Evolutionary conservation across 495 filamentous ascomycete species (phyloP).

Genomic region (Pyronema domesticum): DNA sequence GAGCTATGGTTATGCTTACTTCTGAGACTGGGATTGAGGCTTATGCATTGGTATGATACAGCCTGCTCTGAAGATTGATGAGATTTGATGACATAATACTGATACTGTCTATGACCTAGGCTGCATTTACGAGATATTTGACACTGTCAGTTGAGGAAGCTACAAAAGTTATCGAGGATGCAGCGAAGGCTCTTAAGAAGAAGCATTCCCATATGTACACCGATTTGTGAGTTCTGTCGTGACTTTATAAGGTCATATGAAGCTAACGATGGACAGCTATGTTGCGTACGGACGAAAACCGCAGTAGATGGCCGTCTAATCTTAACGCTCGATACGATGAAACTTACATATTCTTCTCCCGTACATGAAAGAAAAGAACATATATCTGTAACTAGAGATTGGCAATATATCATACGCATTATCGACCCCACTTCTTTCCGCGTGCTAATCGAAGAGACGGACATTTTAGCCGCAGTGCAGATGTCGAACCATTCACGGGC

Average conservation of each 20-base stretch:
- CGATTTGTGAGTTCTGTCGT: neutral
- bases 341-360: too few relatives aligned
- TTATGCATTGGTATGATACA: neutral
- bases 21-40: slow-evolving; percentile 4
- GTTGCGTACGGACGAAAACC: neutral
- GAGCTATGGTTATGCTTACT: slow-evolving; percentile 1
- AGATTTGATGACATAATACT: too few relatives aligned
- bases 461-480: too few relatives aligned
- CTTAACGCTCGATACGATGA: too few relatives aligned
- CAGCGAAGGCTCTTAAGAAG: neutral
- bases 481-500: too few relatives aligned
- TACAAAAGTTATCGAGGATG: slow-evolving; percentile 9
- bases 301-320: neutral
- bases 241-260: neutral
- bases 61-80: too few relatives aligned
- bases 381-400: too few relatives aligned
- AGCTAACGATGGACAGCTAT: neutral
- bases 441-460: too few relatives aligned
- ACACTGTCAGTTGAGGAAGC: slow-evolving; percentile 9
- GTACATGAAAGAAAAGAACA: too few relatives aligned
- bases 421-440: too few relatives aligned
- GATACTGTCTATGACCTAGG: neutral
- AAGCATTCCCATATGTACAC: slow-evolving; percentile 4
- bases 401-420: too few relatives aligned
- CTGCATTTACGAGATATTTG: slow-evolving; percentile 5